phyloP scores from a whole-genome alignment of 1,284 basidiomycete genomes.

The Ustilago tritici region DNA sequence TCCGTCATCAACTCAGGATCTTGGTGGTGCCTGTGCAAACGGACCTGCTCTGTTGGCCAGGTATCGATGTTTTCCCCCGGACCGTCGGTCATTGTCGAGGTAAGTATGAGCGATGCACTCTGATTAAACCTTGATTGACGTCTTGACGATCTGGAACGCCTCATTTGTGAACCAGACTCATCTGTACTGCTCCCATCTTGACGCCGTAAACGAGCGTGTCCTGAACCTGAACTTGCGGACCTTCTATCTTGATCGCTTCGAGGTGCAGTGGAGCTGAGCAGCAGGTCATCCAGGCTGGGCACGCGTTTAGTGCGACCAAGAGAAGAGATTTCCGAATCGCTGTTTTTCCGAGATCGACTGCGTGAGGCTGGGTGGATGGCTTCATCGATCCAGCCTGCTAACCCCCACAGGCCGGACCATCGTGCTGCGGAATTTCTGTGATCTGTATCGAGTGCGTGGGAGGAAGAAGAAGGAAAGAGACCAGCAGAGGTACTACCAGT shows the following conservation, averaged over 20 bases:
- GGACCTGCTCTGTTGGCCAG: slow-evolving; percentile 7
- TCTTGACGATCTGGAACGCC: slow-evolving; percentile 19
- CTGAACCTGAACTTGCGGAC: slow-evolving; percentile 24
- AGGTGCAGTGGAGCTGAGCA: slow-evolving; percentile 34
- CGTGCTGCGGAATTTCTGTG: slow-evolving; percentile 36
- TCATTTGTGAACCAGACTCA: slow-evolving; percentile 13
- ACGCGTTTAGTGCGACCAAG: slow-evolving; percentile 24
- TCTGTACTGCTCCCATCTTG: slow-evolving; percentile 24
- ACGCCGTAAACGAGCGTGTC: neutral
- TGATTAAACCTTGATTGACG: slow-evolving; percentile 24
- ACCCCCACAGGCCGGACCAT: slow-evolving; percentile 47
- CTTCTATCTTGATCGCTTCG: slow-evolving; percentile 12
- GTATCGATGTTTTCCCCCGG: neutral
- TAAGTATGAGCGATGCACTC: slow-evolving; percentile 15
- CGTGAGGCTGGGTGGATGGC: slow-evolving; percentile 40
- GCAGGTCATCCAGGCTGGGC: slow-evolving; percentile 39
- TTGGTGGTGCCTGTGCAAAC: slow-evolving; percentile 11
- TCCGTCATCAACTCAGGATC: slow-evolving; percentile 50
- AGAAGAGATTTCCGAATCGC: slow-evolving; percentile 21
- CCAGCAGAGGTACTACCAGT: slow-evolving; percentile 44
- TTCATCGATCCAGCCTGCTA: slow-evolving; percentile 49
- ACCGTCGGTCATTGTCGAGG: slow-evolving; percentile 6
- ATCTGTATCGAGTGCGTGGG: slow-evolving; percentile 32
- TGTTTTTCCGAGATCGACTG: slow-evolving; percentile 30
- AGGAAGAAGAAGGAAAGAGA: slow-evolving; percentile 12